Evolutionary conservation across 148 eudicot species (phyloP), one percentile per base, ranked within the genome.

Genomic region (Vaccinium vitisidaea): DNA sequence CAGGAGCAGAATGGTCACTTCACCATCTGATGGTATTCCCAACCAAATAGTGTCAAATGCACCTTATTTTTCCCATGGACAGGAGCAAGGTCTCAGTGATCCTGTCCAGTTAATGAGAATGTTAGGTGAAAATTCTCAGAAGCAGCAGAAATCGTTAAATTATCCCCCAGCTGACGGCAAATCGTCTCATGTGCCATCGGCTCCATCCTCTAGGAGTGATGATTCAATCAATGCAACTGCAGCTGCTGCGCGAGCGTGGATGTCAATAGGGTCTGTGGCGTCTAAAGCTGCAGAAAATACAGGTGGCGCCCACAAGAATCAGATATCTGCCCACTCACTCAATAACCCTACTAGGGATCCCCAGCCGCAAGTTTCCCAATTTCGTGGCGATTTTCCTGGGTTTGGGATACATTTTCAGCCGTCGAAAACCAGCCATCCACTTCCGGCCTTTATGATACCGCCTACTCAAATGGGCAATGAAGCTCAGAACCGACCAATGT

Each of bases 101-200:
- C 99, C 98, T 13, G 98, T 94, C 46, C 94, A 92, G 83, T 90
- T 94, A 70, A 94, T 96, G 98, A 94, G 92, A 88, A 92, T 89
- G 90, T 81, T 95, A 75, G 81, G 95, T 2, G 95, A 94, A 80
- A 93, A 92, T 80, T 88, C 88, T 88, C 98, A 92, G 88, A 89
- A 84, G 81, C 97, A 91, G 76, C 97, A 91, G 53, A 91, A 88
- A 82, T 84, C 88, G 55, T 67, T 86, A 18, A 85, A 77, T 85
- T 83, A 84, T 84, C 63, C 87, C 81, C 56, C 83, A 67, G 75
- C 39, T 32, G 90, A 75, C 73, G 86, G 80, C n/a, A 54, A 84
- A 53, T 89, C 82, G 75, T 63, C 69, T 63, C 63, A 77, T 73
- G 67, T 84, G 73, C 86, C 88, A 21, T 80, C 88, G 59, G 84